Evolutionary conservation across 129 eudicot genomes (phyloP), one percentile per base, ranked within the genome.

Genomic region (Pittosporum tobira): DNA sequence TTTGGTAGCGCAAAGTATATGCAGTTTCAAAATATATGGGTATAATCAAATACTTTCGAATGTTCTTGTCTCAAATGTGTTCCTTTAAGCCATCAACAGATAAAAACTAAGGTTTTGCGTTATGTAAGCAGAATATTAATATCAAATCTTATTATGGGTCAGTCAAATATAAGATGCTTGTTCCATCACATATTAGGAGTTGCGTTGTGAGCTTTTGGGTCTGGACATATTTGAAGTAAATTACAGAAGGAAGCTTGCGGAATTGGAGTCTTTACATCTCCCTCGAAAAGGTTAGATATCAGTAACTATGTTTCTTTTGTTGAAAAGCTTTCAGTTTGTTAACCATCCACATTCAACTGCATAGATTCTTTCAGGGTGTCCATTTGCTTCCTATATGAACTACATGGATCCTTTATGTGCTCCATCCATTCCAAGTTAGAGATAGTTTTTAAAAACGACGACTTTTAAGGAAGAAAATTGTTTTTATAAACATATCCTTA

Each of bases 171-270:
- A 50, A 63, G 53, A 54, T 56, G 10, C 22, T 59, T 31, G 54
- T 3, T 49, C 27, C 46, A 58, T 27, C 44, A 6, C 0, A 36
- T 47, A 6, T 48, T 69, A 79, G 85, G 85, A 74, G 59, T 30
- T 79, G 62, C 74, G 74, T 67, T 81, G 74, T 40, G 81, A 79
- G 66, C 47, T 66, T 48, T 75, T 66, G 57, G 72, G 75, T 44
- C 53, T 61, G 65, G 85, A 79, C 69, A 70, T 77, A 67, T 74
- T 70, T 58, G 81, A 71, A 45, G 74, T 61, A 61, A 80, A 79
- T 47, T 79, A 71, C 61, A 74, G 61, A 46, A 62, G 76, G 52
- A 74, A 74, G 69, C 68, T 70, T 26, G 81, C 70, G 10, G 85
- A 79, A 66, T 26, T 71, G 40, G 74, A 74, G 55, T 66, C 85